A percentile compares a stretch with the other conserved stretches of the same genome.
Evolutionary conservation across 2,329 filamentous ascomycete genomes (phyloP).

Genomic region (Penicillium olsonii): DNA sequence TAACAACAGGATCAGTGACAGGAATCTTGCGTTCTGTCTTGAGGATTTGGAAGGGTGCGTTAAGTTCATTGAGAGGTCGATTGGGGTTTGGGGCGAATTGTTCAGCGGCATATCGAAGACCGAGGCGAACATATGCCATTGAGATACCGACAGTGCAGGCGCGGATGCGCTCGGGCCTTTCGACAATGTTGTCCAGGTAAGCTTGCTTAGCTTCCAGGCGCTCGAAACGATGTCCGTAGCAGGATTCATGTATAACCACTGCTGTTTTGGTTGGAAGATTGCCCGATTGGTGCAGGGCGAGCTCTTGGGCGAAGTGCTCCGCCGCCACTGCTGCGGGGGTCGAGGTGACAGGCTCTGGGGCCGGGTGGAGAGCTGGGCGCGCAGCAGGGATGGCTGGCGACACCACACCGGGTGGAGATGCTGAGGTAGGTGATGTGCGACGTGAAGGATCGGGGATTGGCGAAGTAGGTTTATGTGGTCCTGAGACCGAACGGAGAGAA

Average conservation of each 20-base stretch:
- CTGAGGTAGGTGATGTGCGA: slow-evolving; percentile 35
- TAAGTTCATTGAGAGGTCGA: slow-evolving; percentile 40
- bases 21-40: slow-evolving; percentile 74
- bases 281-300: slow-evolving; percentile 60
- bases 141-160: slow-evolving; percentile 81
- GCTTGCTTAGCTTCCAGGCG: slow-evolving; percentile 71
- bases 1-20: slow-evolving; percentile 74
- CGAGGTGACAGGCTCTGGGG: slow-evolving; percentile 25
- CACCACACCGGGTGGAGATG: slow-evolving; percentile 25
- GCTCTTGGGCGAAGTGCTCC: slow-evolving; percentile 69
- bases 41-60: slow-evolving; percentile 72
- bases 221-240: slow-evolving; percentile 91
- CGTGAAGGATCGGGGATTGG: slow-evolving; percentile 35
- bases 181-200: slow-evolving; percentile 78
- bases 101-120: slow-evolving; percentile 74
- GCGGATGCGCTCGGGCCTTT: slow-evolving; percentile 86
- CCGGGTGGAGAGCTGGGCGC: slow-evolving; percentile 24
- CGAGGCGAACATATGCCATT: slow-evolving; percentile 86
- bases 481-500: slow-evolving; percentile 39
- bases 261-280: slow-evolving; percentile 61
- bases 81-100: slow-evolving; percentile 65
- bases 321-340: slow-evolving; percentile 63
- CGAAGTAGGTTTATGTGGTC: slow-evolving; percentile 29
- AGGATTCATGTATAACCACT: slow-evolving; percentile 87
- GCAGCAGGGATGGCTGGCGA: slow-evolving; percentile 30